phyloP scores from a whole-genome alignment of 225 moss, liverwort and hornwort genomes.

The Sphagnum contortum region DNA sequence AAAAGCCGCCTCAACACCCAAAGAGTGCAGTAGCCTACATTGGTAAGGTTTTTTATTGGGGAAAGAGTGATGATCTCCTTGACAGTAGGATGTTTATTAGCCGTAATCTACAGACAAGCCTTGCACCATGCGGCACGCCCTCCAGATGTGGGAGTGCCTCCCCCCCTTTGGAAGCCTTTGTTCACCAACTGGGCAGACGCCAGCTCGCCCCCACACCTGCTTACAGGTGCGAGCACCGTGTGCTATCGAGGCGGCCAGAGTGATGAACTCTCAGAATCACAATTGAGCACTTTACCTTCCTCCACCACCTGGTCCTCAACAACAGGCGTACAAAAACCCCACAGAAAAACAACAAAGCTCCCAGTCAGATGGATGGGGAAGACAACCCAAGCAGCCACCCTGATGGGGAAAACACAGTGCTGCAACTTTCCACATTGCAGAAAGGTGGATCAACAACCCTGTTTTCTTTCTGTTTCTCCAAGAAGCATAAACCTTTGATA shows the following conservation, averaged over 20 bases:
- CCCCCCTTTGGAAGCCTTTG: conserved; percentile 18
- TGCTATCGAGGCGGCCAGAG: conserved; percentile 44
- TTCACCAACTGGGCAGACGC: conserved; percentile 24
- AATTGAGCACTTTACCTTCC: too few species aligned
- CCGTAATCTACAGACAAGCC: conserved; percentile 93
- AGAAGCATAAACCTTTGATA: too few species aligned
- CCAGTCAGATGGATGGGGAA: too few species aligned
- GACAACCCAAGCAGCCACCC: too few species aligned
- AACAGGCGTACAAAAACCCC: too few species aligned
- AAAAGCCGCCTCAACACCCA: conserved; percentile 46
- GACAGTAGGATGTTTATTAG: conserved; percentile 51
- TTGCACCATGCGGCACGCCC: conserved; percentile 99
- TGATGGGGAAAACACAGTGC: too few species aligned
- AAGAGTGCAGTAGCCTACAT: conserved; percentile 67
- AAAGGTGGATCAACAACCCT: too few species aligned
- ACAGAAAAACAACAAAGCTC: too few species aligned
- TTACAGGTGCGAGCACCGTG: conserved; percentile 44
- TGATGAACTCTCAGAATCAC: conserved; percentile 28
- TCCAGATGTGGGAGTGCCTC: conserved; percentile 88
- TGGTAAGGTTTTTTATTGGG: conserved; percentile 32
- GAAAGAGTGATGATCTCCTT: neutral
- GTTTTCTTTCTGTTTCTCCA: too few species aligned
- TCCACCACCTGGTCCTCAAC: too few species aligned
- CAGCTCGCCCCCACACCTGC: conserved; percentile 63
- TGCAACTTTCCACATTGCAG: too few species aligned